Conservation (phyloP, 805 yeast species). For the Torulaspora gathmanii region DNA sequence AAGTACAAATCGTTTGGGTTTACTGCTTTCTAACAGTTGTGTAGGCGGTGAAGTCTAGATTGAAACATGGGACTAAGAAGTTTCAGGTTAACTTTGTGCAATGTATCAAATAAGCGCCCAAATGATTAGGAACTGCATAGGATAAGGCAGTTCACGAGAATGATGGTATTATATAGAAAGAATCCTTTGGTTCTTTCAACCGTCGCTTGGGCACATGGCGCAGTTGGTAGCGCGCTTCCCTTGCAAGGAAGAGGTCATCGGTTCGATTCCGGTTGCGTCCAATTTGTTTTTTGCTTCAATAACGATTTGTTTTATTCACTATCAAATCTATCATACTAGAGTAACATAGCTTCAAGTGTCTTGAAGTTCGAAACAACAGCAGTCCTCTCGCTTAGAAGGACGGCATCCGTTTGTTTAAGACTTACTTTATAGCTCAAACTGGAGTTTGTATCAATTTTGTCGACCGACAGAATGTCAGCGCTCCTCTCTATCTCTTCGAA, state of each 20-base stretch:
- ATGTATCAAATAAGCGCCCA: no score
- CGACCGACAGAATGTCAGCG: constrained; percentile 24
- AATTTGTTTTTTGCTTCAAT: constrained; percentile 24
- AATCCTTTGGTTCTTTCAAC: no score
- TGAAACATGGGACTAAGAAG: no score
- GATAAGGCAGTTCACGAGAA: no score
- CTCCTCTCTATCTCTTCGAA: constrained; percentile 8
- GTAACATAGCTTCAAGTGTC: constrained; percentile 13
- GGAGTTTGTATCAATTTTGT: constrained; percentile 28
- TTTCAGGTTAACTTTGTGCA: no score
- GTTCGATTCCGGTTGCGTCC: constrained; percentile 77
- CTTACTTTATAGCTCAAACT: constrained; percentile 20
- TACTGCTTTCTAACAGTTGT: no score
- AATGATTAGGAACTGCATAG: no score
- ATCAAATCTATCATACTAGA: background rate
- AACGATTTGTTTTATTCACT: background rate
- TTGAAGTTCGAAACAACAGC: constrained; percentile 27
- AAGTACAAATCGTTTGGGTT: no score
- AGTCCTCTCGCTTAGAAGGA: constrained; percentile 19
- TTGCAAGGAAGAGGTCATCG: constrained; percentile 73
- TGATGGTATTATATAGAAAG: background rate
- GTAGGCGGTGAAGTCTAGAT: no score
- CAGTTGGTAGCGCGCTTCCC: constrained; percentile 78
- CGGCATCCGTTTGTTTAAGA: constrained; percentile 14
- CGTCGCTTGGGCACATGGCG: constrained; percentile 21